Evolutionary conservation across 2,329 filamentous ascomycete species (phyloP), one percentile per base, ranked within the genome.

Genomic region (Phyllosticta paracitricarpa): DNA sequence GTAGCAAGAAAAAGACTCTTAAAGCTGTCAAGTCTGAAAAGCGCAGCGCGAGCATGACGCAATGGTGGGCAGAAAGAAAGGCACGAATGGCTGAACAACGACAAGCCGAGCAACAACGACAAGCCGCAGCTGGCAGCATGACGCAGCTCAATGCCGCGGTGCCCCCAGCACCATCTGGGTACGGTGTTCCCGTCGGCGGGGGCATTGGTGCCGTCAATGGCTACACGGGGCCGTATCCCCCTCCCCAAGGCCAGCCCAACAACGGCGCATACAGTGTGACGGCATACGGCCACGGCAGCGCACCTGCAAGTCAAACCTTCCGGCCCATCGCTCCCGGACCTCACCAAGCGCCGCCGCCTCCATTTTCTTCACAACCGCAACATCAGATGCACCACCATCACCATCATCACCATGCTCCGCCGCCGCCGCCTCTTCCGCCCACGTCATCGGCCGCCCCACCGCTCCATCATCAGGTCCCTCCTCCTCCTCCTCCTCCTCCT

Each of bases 401-500:
- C 55, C 55, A 58, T n/a, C 61, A 62, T 19, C 61, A 62, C 10
- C 22, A 28, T 35, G 54, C 56, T 33, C 60, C 55, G 10, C 60
- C 48, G 26, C 14, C 56, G 6, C 57, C 51, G 12, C 61, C 51
- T 54, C 59, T 55, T 35, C 59, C 56, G 5, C 55, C 56, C 19
- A 54, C 54, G 3, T 55, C 59, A 17, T 30, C 48, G 4, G 59
- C 59, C 48, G 22, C 54, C 6, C 28, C 25, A 9, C 40, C 24
- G 33, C 58, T n/a, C 33, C 58, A 52, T n/a, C 58, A 48, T 48
- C 40, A 48, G n/a, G 28, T 4, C 6, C 28, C 28, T 30, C 0
- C 96, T 87, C 40, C 17, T 48, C 17, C 96, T 87, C 40, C 17
- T 48, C 17, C 19, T 22, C 28, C 28, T 30, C 0, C 96, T 87